Evolutionary conservation across 768 basidiomycete species (phyloP), one percentile per base, ranked within the genome.

Genomic region (Boletus tomentosulus): DNA sequence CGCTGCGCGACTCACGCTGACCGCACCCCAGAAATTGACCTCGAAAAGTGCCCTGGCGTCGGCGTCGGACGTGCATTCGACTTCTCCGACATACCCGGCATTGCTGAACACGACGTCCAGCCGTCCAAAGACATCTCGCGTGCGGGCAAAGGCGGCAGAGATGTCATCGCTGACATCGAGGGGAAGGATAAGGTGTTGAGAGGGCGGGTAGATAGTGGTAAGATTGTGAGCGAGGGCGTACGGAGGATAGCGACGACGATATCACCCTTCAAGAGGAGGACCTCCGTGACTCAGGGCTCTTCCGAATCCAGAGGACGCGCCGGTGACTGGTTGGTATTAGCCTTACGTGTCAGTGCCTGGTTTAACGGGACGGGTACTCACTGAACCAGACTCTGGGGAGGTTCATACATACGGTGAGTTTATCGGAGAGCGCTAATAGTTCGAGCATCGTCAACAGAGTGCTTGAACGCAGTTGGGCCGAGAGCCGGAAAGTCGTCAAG

Each of bases 41-140:
- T 27, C 68, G 47, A 76, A 73, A 54, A 70, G 15, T 4, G 57
- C 51, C 4, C 72, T 62, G 4, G 72, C 73, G 1, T 63, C 61
- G 0, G 56, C 59, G 6, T 69, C 67, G 3, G 68, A 56, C 12
- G 64, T 67, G 19, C 58, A 65, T 58, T 77, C 77, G 25, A 70
- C 60, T 43, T 76, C 71, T 9, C 63, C 65, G 1, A 70, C 59
- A 27, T 60, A 65, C 35, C 57, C 65, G 51, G 77, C 76, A 57
- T 78, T 79, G 62, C 71, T 76, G 62, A 73, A 72, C 3, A 78
- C 76, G 47, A 77, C 72, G 53, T 78, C 77, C 25, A 77, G 62
- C 13, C 72, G 56, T 3, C 74, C 73, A 60, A 77, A 77, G 5
- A 56, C 56, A 12, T 65, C 61, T 34, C 65, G 62, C 0, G 70